Conservation (phyloP, 352 stramenopile genomes). For the Phytophthora foliorum region DNA sequence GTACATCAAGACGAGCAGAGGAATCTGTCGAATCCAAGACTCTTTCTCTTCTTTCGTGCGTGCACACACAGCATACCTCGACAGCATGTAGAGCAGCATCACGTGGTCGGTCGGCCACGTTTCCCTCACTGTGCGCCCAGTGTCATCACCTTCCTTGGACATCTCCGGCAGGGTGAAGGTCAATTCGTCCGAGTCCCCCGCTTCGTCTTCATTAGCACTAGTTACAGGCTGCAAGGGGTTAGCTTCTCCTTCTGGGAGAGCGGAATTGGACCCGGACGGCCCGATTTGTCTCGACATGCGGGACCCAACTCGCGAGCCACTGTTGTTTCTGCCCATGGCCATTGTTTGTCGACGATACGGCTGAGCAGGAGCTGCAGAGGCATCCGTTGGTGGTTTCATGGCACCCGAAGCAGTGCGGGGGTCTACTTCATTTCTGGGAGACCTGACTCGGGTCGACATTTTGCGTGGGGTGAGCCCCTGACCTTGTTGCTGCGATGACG, state of each 20-base stretch:
- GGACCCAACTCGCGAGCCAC: neutral
- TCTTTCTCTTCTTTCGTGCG: conserved; percentile 88
- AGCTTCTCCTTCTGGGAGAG: conserved; percentile 14
- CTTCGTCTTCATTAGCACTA: conserved; percentile 7
- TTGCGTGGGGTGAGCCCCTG: conserved; percentile 9
- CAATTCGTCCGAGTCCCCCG: conserved; percentile 58
- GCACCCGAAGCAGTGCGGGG: neutral
- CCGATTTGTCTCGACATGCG: conserved; percentile 14
- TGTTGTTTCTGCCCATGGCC: conserved; percentile 27
- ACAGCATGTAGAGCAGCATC: conserved; percentile 69
- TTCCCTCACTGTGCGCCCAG: conserved; percentile 52
- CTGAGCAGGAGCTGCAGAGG: conserved; percentile 16
- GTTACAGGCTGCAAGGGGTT: neutral
- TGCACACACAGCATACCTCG: conserved; percentile 57
- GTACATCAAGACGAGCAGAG: conserved; percentile 93
- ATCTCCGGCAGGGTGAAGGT: conserved; percentile 63
- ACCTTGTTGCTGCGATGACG: neutral
- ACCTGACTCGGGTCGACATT: conserved; percentile 12
- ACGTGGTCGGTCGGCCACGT: conserved; percentile 64
- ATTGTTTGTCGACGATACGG: conserved; percentile 35
- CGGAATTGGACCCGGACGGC: conserved; percentile 5
- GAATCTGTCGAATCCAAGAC: conserved; percentile 95
- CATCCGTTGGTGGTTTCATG: conserved; percentile 5
- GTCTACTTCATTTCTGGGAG: conserved; percentile 16
- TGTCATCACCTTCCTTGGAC: conserved; percentile 58